These are phyloP conservation scores for Aspergillus panamensis DNA, from an alignment of 495 filamentous ascomycete species.

Conservation along the genomic window DNA sequence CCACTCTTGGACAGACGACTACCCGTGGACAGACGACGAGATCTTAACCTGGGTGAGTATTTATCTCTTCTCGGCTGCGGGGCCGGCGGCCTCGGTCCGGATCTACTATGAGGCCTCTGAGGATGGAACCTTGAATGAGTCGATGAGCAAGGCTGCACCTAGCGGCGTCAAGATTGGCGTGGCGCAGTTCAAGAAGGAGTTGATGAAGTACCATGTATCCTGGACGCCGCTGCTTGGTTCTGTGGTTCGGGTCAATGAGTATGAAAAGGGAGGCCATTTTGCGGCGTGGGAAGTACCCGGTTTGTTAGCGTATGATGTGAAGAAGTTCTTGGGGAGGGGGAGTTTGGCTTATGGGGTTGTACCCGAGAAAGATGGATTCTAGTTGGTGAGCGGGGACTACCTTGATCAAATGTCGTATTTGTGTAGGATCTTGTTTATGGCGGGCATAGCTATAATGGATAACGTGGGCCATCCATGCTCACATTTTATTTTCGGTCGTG, in stretches of 20 bases:
- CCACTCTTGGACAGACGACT: conserved; percentile 48
- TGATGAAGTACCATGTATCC: conserved; percentile 36
- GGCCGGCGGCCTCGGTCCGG: conserved; percentile 45
- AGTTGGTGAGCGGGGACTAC: conserved; percentile 26
- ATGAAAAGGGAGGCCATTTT: conserved; percentile 50
- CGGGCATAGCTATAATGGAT: neutral
- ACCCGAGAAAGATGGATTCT: conserved; percentile 36
- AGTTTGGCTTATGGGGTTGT: conserved; percentile 41
- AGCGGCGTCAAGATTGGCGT: conserved; percentile 39
- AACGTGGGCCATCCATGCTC: neutral
- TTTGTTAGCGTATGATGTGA: conserved; percentile 38
- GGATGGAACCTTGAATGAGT: conserved; percentile 7
- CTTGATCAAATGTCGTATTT: no score
- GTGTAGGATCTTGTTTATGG: no score
- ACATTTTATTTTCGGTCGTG: neutral
- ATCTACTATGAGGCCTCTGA: conserved; percentile 50
- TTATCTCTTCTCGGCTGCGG: conserved; percentile 50
- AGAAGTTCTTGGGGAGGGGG: conserved; percentile 41
- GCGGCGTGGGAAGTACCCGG: conserved; percentile 50
- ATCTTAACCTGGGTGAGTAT: conserved; percentile 53
- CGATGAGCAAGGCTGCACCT: conserved; percentile 16
- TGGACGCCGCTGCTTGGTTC: conserved; percentile 42
- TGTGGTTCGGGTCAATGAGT: conserved; percentile 41
- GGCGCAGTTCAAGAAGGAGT: conserved; percentile 43
- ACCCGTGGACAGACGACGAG: conserved; percentile 53